These are phyloP conservation scores for Xylaria sp. DNA, from an alignment of 2,329 filamentous ascomycete genomes.

Conservation along the genomic window DNA sequence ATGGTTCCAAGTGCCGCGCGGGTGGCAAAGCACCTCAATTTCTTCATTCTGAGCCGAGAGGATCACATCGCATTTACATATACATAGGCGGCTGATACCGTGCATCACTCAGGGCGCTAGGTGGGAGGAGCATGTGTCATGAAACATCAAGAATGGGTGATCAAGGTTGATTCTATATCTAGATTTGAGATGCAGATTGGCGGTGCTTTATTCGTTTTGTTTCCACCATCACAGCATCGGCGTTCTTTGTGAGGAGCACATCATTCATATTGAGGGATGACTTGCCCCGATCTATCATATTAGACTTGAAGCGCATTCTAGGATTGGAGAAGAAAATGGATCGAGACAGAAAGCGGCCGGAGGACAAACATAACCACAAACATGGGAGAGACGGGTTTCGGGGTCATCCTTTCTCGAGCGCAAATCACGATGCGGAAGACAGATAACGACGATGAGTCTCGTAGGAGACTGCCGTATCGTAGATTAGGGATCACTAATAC, in stretches of 20 bases:
- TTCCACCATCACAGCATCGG: slow-evolving; percentile 36
- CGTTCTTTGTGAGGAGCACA: slow-evolving; percentile 29
- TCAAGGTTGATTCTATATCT: slow-evolving; percentile 26
- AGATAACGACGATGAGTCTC: background rate
- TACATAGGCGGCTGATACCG: slow-evolving; percentile 12
- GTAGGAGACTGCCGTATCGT: slow-evolving; percentile 6
- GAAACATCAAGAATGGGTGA: slow-evolving; percentile 8
- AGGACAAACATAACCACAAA: background rate
- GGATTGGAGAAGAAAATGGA: slow-evolving; percentile 7
- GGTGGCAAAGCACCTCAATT: background rate
- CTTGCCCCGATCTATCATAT: slow-evolving; percentile 18
- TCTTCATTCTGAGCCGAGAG: slow-evolving; percentile 9
- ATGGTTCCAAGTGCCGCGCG: background rate
- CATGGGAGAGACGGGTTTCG: background rate
- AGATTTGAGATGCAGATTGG: slow-evolving; percentile 30
- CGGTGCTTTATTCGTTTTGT: slow-evolving; percentile 21
- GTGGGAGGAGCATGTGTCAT: slow-evolving; percentile 9
- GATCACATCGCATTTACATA: slow-evolving; percentile 30
- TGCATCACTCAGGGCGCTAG: slow-evolving; percentile 13
- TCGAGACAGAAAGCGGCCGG: background rate
- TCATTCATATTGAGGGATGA: slow-evolving; percentile 21
- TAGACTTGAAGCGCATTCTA: slow-evolving; percentile 22
- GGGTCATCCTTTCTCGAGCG: background rate
- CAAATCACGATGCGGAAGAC: slow-evolving; percentile 9
- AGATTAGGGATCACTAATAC: slow-evolving; percentile 22